Conservation (phyloP, 2,329 filamentous ascomycete species). For the Fusarium kyushuense region DNA sequence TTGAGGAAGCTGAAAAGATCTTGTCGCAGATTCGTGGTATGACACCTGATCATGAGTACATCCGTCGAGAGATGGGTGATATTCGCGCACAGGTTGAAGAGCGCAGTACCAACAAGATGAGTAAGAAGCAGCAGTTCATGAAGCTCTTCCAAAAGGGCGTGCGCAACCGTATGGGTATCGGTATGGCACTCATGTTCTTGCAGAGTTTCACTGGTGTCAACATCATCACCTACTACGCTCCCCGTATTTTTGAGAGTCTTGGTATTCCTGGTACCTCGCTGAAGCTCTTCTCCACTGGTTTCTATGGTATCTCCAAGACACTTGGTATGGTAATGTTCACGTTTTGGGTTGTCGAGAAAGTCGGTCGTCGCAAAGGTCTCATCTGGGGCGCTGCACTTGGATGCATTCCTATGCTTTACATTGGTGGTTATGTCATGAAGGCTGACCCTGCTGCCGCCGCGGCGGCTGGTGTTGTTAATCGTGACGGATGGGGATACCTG, state of each 20-base stretch:
- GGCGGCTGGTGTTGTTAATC: conserved; percentile 59
- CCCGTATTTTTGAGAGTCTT: conserved; percentile 54
- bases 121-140: conserved; percentile 46
- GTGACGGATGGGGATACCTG: conserved; percentile 57
- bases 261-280: conserved; percentile 51
- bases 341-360: conserved; percentile 61
- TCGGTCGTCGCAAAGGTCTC: conserved; percentile 62
- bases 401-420: conserved; percentile 56
- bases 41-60: conserved; percentile 52
- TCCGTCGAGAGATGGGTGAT: conserved; percentile 64
- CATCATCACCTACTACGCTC: conserved; percentile 70
- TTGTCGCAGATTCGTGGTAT: conserved; percentile 54
- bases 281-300: conserved; percentile 55
- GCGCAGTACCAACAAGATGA: conserved; percentile 49
- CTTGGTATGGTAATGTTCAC: conserved; percentile 55
- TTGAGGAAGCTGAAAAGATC: conserved; percentile 59
- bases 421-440: conserved; percentile 54
- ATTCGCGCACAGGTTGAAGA: conserved; percentile 70
- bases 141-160: conserved; percentile 54
- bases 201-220: conserved; percentile 61
- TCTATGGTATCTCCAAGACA: conserved; percentile 57
- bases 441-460: conserved; percentile 54
- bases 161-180: conserved; percentile 57
- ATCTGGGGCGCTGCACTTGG: conserved; percentile 55
- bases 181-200: conserved; percentile 62